Evolutionary conservation across 345 rosid genomes (phyloP), one percentile per base, ranked within the genome.

Genomic region (Populus pruinosa): DNA sequence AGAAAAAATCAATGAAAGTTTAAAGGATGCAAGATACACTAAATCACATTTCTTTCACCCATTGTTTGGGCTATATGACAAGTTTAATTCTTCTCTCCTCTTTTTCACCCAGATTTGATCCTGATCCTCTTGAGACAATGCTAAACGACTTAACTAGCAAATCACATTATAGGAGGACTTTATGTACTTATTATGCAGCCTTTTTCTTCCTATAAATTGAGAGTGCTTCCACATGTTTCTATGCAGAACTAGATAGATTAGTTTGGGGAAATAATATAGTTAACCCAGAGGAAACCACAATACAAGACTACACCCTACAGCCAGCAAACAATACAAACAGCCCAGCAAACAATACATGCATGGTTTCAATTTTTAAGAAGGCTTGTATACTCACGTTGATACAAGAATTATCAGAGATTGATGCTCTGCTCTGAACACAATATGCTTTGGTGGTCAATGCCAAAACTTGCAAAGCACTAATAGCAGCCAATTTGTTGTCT

Each of bases 401-500:
- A 84, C 68, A 77, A 77, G 89, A 81, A 67, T 82, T 73, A 77
- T 83, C 79, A 50, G 94, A 81, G 65, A 84, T 39, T n/a, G 99
- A 91, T 80, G 97, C 91, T 87, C 91, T 90, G 81, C 96, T 92
- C 83, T 96, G 97, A 77, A 96, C 90, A 78, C 91, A 90, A 82
- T 96, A 94, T 67, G 98, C 98, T 86, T 89, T 90, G 27, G 98
- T 89, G 62, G 99, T 92, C 98, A 96, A 87, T 67, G 92, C 92
- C 85, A 96, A 84, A 83, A 94, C 92, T 86, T 94, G 98, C 98
- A 96, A 86, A 78, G 99, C 98, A 85, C 98, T 94, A 44, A 86
- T 91, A 67, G 99, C 98, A 72, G 97, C 98, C 77, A 93, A 81
- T 80, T 91, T 91, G 82, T 90, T 92, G 74, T 94, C 98, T 82